These are phyloP conservation scores for Hysterangium stoloniferum DNA, from an alignment of 768 basidiomycete species.

Conservation along the genomic window DNA sequence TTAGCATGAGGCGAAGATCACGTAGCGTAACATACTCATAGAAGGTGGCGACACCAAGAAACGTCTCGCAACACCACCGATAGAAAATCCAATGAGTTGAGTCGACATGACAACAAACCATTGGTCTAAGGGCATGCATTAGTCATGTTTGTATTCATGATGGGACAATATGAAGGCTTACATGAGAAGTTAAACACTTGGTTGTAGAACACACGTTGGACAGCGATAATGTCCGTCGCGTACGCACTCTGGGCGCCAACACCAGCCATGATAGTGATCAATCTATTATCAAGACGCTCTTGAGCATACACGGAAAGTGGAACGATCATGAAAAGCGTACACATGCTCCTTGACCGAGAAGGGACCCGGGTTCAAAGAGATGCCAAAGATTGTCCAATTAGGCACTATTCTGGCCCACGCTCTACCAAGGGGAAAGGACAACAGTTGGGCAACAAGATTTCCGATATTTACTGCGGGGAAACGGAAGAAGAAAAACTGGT, in stretches of 20 bases:
- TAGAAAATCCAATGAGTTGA: conserved; percentile 75
- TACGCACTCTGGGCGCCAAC: conserved; percentile 58
- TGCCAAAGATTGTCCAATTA: conserved; percentile 46
- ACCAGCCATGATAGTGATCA: conserved; percentile 65
- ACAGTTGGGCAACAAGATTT: conserved; percentile 60
- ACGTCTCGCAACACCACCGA: conserved; percentile 66
- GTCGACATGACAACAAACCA: conserved; percentile 75
- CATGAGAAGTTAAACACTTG: conserved; percentile 57
- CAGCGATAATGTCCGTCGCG: conserved; percentile 69
- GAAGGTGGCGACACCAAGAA: conserved; percentile 67
- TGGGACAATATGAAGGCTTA: conserved; percentile 32
- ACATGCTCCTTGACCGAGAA: conserved; percentile 78
- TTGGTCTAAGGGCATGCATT: conserved; percentile 44
- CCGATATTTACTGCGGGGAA: conserved; percentile 57
- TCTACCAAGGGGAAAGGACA: conserved; percentile 63
- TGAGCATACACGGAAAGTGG: no score
- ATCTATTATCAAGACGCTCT: no score
- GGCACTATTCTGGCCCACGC: conserved; percentile 35
- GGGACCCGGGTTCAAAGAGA: conserved; percentile 64
- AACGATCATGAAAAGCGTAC: conserved; percentile 43
- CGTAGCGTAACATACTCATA: conserved; percentile 27
- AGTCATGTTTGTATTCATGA: neutral
- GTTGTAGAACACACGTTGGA: conserved; percentile 65
- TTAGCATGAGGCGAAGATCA: neutral
- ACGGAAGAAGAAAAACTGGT: conserved; percentile 75